phyloP scores from a whole-genome alignment of 768 basidiomycete species.

The Boletus fagicola region DNA sequence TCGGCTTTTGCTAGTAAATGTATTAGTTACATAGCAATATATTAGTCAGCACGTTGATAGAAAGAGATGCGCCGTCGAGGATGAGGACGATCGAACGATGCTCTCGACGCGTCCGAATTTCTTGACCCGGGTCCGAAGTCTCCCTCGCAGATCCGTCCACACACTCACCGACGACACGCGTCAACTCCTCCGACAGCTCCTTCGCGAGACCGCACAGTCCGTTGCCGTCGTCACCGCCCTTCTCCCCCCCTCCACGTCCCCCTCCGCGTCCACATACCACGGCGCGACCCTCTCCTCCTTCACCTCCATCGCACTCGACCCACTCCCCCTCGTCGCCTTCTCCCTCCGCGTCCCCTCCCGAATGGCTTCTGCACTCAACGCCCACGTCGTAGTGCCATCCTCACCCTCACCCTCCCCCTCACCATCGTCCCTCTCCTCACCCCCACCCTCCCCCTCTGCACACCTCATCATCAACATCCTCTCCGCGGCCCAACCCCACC shows the following conservation, averaged over 20 bases:
- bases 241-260: conserved; percentile 37
- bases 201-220: conserved; percentile 79
- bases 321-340: conserved; percentile 84
- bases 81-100: neutral
- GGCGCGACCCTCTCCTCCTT: conserved; percentile 95
- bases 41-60: neutral
- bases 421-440: neutral
- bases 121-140: neutral
- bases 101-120: neutral
- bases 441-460: conserved; percentile 13
- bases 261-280: conserved; percentile 47
- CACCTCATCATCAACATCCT: conserved; percentile 83
- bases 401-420: neutral
- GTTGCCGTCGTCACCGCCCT: conserved; percentile 82
- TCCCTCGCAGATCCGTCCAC: conserved; percentile 4
- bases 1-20: too few relatives aligned
- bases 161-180: conserved; percentile 17
- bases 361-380: conserved; percentile 64
- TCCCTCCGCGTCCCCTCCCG: conserved; percentile 87
- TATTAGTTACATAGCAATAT: too few relatives aligned
- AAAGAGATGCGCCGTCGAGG: neutral
- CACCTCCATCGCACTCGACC: conserved; percentile 87
- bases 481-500: conserved; percentile 57
- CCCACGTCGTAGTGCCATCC: conserved; percentile 12
- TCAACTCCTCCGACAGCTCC: conserved; percentile 47